Evolutionary conservation across 2,329 filamentous ascomycete genomes (phyloP).

Genomic region (Passalora sequoiae): DNA sequence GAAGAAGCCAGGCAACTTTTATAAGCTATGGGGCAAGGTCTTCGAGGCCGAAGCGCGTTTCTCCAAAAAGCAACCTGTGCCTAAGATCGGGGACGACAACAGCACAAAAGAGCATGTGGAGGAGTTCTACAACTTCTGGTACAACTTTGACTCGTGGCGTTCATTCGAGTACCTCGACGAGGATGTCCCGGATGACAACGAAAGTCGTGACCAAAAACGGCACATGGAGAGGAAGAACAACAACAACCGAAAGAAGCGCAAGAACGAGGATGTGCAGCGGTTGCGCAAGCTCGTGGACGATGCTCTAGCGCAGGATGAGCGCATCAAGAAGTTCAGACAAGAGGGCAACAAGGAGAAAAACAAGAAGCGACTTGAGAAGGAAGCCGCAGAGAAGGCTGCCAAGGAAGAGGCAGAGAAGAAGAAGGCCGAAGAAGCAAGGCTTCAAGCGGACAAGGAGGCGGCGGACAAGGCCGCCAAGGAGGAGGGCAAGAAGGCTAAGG

Average conservation of each 20-base stretch:
- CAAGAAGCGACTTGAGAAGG: slow-evolving; percentile 84
- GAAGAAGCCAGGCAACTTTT: slow-evolving; percentile 72
- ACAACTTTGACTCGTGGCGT: slow-evolving; percentile 98
- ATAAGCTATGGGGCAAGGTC: slow-evolving; percentile 86
- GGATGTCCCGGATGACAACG: slow-evolving; percentile 97
- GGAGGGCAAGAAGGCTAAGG: slow-evolving; percentile 89
- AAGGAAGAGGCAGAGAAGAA: slow-evolving; percentile 78
- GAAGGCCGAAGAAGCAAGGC: slow-evolving; percentile 70
- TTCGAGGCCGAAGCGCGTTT: slow-evolving; percentile 93
- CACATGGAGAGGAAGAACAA: slow-evolving; percentile 98
- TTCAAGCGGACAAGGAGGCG: slow-evolving; percentile 52
- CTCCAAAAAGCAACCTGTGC: slow-evolving; percentile 85
- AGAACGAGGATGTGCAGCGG: slow-evolving; percentile 92
- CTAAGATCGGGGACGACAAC: slow-evolving; percentile 76
- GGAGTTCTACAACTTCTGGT: slow-evolving; percentile 99
- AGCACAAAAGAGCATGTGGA: slow-evolving; percentile 86
- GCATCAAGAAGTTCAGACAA: slow-evolving; percentile 95
- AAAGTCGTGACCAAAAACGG: slow-evolving; percentile 98
- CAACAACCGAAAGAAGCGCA: slow-evolving; percentile 97
- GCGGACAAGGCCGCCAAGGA: slow-evolving; percentile 79
- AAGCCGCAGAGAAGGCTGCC: slow-evolving; percentile 82
- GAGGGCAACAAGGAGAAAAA: slow-evolving; percentile 91
- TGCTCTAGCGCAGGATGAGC: slow-evolving; percentile 75
- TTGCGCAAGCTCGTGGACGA: slow-evolving; percentile 88
- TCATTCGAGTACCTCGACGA: slow-evolving; percentile 98